Conservation (phyloP, 352 stramenopile species). For the Pythium vanterpoolii region DNA sequence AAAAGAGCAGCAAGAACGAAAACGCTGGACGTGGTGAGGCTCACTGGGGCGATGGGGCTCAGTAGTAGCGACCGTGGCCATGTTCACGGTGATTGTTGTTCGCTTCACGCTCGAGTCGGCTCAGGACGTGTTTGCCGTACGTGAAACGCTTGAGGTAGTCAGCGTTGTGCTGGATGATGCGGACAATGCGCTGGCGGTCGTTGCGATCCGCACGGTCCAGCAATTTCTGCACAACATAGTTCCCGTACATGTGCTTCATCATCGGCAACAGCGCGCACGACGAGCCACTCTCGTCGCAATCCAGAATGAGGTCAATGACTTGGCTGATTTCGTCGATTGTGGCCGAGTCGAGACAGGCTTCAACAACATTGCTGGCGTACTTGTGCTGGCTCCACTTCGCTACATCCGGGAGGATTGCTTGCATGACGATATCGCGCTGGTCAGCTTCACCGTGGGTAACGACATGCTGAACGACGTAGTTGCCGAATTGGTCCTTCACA, state of each 20-base stretch:
- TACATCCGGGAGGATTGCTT: conserved; percentile 85
- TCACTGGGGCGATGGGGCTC: no score
- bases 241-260: conserved; percentile 96
- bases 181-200: conserved; percentile 87
- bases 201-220: conserved; percentile 87
- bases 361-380: conserved; percentile 96
- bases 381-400: conserved; percentile 93
- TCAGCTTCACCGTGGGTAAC: conserved; percentile 90
- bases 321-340: conserved; percentile 77
- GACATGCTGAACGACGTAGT: conserved; percentile 99
- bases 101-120: conserved; percentile 55
- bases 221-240: conserved; percentile 97
- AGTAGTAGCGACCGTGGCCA: conserved; percentile 20
- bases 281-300: conserved; percentile 65
- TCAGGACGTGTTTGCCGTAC: conserved; percentile 92
- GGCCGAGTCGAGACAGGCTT: conserved; percentile 91
- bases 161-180: conserved; percentile 89
- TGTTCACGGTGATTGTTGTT: conserved; percentile 6
- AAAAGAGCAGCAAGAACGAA: not conserved
- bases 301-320: conserved; percentile 77
- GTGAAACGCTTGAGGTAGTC: conserved; percentile 91
- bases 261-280: conserved; percentile 88
- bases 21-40: not conserved
- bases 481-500: conserved; percentile 97
- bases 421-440: conserved; percentile 81